Evolutionary conservation across 1,139 yeast genomes (phyloP).

Genomic region (Yamadazyma dushanensis): DNA sequence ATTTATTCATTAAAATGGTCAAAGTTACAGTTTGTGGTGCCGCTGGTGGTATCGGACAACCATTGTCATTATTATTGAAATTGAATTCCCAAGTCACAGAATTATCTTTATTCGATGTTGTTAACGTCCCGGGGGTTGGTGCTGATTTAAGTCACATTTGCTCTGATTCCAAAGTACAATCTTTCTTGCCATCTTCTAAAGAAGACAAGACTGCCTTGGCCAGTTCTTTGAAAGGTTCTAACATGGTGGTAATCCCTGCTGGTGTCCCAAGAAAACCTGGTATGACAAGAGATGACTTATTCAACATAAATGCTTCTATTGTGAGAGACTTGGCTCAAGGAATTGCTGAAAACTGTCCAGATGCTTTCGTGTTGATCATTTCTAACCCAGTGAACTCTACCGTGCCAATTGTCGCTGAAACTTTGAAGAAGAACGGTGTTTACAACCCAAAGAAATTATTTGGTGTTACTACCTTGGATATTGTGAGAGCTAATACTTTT

Average conservation of each 20-base stretch:
- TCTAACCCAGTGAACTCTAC: slow-evolving; percentile 99
- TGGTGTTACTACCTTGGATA: slow-evolving; percentile 97
- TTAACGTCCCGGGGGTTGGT: slow-evolving; percentile 96
- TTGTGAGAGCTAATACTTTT: slow-evolving; percentile 91
- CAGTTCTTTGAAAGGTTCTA: slow-evolving; percentile 74
- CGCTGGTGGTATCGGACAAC: slow-evolving; percentile 99
- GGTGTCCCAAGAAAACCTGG: slow-evolving; percentile 99
- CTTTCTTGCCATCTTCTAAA: slow-evolving; percentile 67
- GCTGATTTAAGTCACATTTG: slow-evolving; percentile 94
- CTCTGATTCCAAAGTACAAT: slow-evolving; percentile 80
- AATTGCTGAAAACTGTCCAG: slow-evolving; percentile 81
- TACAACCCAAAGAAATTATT: slow-evolving; percentile 90
- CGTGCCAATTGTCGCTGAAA: slow-evolving; percentile 97
- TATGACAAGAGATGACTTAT: slow-evolving; percentile 97
- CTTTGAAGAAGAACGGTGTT: slow-evolving; percentile 79
- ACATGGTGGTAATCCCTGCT: slow-evolving; percentile 93
- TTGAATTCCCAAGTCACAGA: slow-evolving; percentile 82
- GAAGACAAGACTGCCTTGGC: slow-evolving; percentile 78
- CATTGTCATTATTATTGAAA: slow-evolving; percentile 86
- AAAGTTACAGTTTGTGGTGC: slow-evolving; percentile 94
- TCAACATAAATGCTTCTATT: slow-evolving; percentile 95
- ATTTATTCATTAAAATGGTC: slow-evolving; percentile 26
- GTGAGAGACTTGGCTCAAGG: slow-evolving; percentile 91
- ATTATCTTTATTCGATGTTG: slow-evolving; percentile 86
- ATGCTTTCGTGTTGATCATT: slow-evolving; percentile 83